phyloP scores from a whole-genome alignment of 352 stramenopile species.

The Phytophthora meadii region DNA sequence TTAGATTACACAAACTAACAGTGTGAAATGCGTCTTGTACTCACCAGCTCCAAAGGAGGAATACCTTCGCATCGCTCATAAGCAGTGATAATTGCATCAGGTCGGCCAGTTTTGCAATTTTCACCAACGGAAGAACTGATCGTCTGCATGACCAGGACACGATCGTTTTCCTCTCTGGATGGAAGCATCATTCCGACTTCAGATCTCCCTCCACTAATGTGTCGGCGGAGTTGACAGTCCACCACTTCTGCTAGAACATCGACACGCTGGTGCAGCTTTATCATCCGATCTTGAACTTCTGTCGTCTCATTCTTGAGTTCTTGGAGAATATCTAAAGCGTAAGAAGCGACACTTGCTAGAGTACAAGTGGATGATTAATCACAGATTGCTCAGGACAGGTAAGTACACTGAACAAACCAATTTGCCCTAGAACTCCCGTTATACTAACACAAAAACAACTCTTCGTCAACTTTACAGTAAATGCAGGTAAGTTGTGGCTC shows the following conservation, averaged over 20 bases:
- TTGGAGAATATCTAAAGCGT: conserved; percentile 59
- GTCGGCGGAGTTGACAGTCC: conserved; percentile 19
- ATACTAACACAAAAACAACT: conserved; percentile 33
- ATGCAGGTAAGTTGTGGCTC: not conserved
- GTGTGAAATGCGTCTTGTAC: not conserved
- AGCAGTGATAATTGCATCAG: conserved; percentile 25
- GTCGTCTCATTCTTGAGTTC: conserved; percentile 53
- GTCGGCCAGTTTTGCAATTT: conserved; percentile 11
- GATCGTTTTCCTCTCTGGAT: conserved; percentile 35
- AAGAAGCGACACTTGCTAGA: conserved; percentile 52
- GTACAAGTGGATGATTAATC: not conserved
- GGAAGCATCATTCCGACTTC: conserved; percentile 12
- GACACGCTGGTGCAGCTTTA: conserved; percentile 40
- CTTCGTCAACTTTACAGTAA: not conserved
- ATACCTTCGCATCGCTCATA: conserved; percentile 51
- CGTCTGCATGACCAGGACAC: conserved; percentile 28
- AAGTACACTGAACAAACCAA: conserved; percentile 36
- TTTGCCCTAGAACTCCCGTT: conserved; percentile 56
- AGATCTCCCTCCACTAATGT: not conserved
- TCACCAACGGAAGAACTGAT: conserved; percentile 28
- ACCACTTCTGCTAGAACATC: conserved; percentile 37
- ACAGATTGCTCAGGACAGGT: not conserved
- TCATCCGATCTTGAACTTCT: conserved; percentile 38
- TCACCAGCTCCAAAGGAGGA: conserved; percentile 52
- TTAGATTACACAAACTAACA: not conserved